These are phyloP conservation scores for Penicillium ucsense DNA, from an alignment of 495 filamentous ascomycete species.

Conservation along the genomic window DNA sequence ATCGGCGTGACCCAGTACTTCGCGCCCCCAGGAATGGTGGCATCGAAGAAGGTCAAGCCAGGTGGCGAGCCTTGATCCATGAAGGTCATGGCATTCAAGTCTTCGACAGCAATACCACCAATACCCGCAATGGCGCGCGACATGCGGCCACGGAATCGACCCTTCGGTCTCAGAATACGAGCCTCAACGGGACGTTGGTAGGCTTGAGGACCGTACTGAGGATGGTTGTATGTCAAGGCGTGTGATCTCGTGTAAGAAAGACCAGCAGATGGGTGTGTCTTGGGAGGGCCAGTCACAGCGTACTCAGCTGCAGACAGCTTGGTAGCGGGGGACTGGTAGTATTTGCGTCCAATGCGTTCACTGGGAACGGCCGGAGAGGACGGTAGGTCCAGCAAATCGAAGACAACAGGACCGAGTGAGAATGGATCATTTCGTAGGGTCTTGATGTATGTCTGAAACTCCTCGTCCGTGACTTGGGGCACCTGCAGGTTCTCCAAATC, in stretches of 20 bases:
- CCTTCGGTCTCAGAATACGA: conserved; percentile 49
- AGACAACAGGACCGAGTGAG: conserved; percentile 34
- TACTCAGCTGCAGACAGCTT: conserved; percentile 39
- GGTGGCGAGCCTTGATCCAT: conserved; percentile 20
- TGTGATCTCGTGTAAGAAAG: conserved; percentile 72
- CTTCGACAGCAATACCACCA: conserved; percentile 41
- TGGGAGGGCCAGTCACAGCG: conserved; percentile 54
- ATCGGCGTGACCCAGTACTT: conserved; percentile 55
- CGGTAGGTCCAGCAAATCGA: conserved; percentile 41
- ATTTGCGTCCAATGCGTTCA: conserved; percentile 24
- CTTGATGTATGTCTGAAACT: conserved; percentile 52
- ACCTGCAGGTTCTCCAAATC: conserved; percentile 20
- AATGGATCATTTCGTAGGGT: conserved; percentile 45
- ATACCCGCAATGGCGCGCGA: conserved; percentile 37
- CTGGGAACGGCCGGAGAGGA: conserved; percentile 29
- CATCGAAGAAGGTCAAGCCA: conserved; percentile 44
- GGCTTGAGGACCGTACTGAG: conserved; percentile 67
- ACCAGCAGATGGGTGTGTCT: conserved; percentile 87
- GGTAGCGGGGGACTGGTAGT: conserved; percentile 28
- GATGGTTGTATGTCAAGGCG: conserved; percentile 66
- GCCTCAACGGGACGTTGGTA: conserved; percentile 53
- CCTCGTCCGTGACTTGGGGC: conserved; percentile 46
- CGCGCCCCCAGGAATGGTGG: conserved; percentile 50
- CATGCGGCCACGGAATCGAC: conserved; percentile 24
- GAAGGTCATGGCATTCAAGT: conserved; percentile 32